These are phyloP conservation scores for Sporothrix euskadiensis DNA, from an alignment of 2,329 filamentous ascomycete genomes.

Conservation along the genomic window DNA sequence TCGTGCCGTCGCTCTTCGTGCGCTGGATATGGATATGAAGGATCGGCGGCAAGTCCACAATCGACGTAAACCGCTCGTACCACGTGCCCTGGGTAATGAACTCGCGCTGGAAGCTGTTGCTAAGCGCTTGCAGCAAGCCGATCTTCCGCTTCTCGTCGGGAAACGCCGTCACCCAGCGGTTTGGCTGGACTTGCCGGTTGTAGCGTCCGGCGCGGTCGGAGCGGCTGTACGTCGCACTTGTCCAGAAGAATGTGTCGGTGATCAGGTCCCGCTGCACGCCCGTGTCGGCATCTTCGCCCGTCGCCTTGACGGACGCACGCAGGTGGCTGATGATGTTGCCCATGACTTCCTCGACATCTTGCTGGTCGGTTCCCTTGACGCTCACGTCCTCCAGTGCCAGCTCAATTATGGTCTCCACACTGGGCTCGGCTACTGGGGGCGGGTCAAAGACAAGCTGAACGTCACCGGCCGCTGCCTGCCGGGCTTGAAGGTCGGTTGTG, in stretches of 20 bases:
- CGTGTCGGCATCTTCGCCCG: conserved; percentile 58
- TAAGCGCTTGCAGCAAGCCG: conserved; percentile 82
- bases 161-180: conserved; percentile 63
- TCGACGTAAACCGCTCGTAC: conserved; percentile 65
- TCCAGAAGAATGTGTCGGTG: conserved; percentile 68
- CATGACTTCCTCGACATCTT: conserved; percentile 96
- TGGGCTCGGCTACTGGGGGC: conserved; percentile 39
- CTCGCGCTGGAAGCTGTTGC: conserved; percentile 80
- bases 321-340: conserved; percentile 87
- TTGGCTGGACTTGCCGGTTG: conserved; percentile 53
- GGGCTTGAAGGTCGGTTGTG: not conserved
- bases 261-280: conserved; percentile 81
- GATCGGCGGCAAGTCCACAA: conserved; percentile 76
- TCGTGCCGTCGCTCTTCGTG: conserved; percentile 69
- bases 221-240: conserved; percentile 60
- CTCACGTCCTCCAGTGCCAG: conserved; percentile 50
- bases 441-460: conserved; percentile 30
- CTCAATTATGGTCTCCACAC: conserved; percentile 49
- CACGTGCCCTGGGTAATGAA: conserved; percentile 65
- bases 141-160: conserved; percentile 50
- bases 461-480: not conserved
- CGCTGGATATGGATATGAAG: conserved; percentile 89
- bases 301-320: conserved; percentile 80
- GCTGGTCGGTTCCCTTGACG: conserved; percentile 66
- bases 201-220: conserved; percentile 50